phyloP scores from a whole-genome alignment of 2,329 filamentous ascomycete species.

The Neofusicoccum parvum region DNA sequence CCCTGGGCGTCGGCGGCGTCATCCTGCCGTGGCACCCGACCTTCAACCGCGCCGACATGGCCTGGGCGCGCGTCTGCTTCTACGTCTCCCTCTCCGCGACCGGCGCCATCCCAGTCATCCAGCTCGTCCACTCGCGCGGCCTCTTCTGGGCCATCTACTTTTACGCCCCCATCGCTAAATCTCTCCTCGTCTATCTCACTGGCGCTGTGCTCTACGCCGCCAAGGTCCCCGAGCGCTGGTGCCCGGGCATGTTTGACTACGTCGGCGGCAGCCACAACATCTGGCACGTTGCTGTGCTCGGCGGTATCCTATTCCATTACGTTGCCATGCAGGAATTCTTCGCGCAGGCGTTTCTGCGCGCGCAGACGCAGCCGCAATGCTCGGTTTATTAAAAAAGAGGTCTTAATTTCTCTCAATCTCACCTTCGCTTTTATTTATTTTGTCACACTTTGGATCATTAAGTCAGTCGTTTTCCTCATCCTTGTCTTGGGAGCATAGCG shows the following conservation, averaged over 20 bases:
- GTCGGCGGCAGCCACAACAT: constrained; percentile 94
- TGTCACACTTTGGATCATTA: background rate
- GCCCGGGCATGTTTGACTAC: constrained; percentile 91
- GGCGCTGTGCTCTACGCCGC: constrained; percentile 88
- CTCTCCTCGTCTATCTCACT: constrained; percentile 78
- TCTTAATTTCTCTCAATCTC: background rate
- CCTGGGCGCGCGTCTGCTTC: constrained; percentile 89
- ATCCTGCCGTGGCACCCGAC: constrained; percentile 94
- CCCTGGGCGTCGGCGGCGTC: constrained; percentile 82
- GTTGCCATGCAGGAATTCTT: constrained; percentile 96
- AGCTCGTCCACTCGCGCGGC: constrained; percentile 78
- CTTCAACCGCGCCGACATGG: constrained; percentile 91
- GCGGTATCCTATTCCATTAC: constrained; percentile 97
- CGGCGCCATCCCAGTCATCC: constrained; percentile 84
- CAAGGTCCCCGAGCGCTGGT: constrained; percentile 91
- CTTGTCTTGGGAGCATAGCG: background rate
- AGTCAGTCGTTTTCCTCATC: background rate
- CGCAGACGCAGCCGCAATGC: constrained; percentile 36
- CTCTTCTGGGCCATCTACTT: constrained; percentile 82
- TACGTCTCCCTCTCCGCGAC: constrained; percentile 86
- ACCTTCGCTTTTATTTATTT: background rate
- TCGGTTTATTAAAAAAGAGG: background rate
- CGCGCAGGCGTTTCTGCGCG: constrained; percentile 51
- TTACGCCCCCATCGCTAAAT: constrained; percentile 85
- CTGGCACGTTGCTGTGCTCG: constrained; percentile 93